Percentiles rank a stretch among this genome's conserved stretches.
These are phyloP conservation scores for Rhodotorula paludigena DNA, from an alignment of 768 basidiomycete genomes.

Conservation along the genomic window DNA sequence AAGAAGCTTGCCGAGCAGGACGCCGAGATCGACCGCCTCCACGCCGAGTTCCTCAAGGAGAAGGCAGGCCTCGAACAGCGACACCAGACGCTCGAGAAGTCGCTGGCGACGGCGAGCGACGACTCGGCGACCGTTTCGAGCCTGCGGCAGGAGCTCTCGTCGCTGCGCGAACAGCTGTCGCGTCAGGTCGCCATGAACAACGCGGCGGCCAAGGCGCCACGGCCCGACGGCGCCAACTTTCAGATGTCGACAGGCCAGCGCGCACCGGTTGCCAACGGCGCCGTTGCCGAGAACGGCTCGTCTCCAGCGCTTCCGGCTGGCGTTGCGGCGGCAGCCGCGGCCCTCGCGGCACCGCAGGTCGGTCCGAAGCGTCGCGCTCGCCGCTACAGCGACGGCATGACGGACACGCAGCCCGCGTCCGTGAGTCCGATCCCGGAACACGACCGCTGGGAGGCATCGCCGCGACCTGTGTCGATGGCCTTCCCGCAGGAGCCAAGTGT, in stretches of 20 bases:
- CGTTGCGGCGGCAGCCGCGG: slow-evolving; percentile 22
- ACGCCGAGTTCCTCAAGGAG: slow-evolving; percentile 68
- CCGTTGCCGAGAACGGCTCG: slow-evolving; percentile 1
- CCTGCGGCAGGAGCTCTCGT: slow-evolving; percentile 86
- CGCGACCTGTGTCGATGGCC: slow-evolving; percentile 38
- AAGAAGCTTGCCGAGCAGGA: slow-evolving; percentile 76
- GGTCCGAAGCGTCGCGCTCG: slow-evolving; percentile 33
- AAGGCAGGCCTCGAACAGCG: slow-evolving; percentile 70
- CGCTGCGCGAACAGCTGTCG: slow-evolving; percentile 88
- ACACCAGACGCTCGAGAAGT: slow-evolving; percentile 55
- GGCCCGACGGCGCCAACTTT: slow-evolving; percentile 46
- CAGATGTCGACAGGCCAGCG: slow-evolving; percentile 46
- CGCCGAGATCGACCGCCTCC: slow-evolving; percentile 70
- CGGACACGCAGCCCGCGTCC: background rate
- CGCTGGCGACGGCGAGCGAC: slow-evolving; percentile 57
- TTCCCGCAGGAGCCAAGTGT: slow-evolving; percentile 34
- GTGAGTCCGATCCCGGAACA: slow-evolving; percentile 23
- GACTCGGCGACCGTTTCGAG: slow-evolving; percentile 80
- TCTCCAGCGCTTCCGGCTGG: background rate
- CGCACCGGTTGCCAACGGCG: background rate
- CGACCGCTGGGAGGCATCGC: slow-evolving; percentile 33
- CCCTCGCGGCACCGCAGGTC: slow-evolving; percentile 16
- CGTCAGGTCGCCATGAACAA: slow-evolving; percentile 81
- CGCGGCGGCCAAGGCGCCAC: slow-evolving; percentile 35
- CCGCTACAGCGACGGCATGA: slow-evolving; percentile 28